Conservation (phyloP, 2,329 filamentous ascomycete species). For the Cladosporium sp. region DNA sequence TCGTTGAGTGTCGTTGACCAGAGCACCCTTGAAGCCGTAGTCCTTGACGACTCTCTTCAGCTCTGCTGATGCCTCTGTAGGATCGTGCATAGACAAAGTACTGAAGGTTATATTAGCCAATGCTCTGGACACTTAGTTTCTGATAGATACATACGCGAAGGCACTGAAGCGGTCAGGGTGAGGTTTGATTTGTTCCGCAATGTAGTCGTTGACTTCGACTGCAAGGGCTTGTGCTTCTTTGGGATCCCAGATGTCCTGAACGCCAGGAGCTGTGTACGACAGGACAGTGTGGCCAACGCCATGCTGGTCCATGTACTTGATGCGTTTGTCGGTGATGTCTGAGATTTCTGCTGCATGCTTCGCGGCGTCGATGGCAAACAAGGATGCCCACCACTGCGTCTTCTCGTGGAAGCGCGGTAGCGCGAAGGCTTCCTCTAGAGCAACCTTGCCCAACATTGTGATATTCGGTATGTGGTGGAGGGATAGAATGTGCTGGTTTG, state of each 20-base stretch:
- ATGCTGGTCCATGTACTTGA: constrained; percentile 48
- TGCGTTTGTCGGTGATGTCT: constrained; percentile 47
- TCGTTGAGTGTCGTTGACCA: constrained; percentile 50
- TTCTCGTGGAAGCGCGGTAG: constrained; percentile 61
- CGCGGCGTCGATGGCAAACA: constrained; percentile 62
- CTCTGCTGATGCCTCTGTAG: constrained; percentile 53
- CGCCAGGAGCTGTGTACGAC: constrained; percentile 52
- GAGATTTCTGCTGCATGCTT: constrained; percentile 60
- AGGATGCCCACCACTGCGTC: constrained; percentile 62
- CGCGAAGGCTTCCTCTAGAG: constrained; percentile 64
- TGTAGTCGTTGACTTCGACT: constrained; percentile 51
- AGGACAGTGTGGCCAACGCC: constrained; percentile 53
- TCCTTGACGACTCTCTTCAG: constrained; percentile 57
- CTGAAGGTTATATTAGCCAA: constrained; percentile 18
- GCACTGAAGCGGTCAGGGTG: constrained; percentile 48
- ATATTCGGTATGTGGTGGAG: background rate
- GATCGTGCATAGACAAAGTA: constrained; percentile 52
- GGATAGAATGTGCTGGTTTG: background rate
- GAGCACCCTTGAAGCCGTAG: constrained; percentile 41
- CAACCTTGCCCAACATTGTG: constrained; percentile 61
- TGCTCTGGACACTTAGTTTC: no score
- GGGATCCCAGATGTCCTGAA: constrained; percentile 51
- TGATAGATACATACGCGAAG: constrained; percentile 40
- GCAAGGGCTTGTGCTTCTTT: constrained; percentile 49
- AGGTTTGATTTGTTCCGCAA: constrained; percentile 46